Base-by-base conservation (phyloP, 2,329 filamentous ascomycete genomes). In the Penicillium sp. region DNA sequence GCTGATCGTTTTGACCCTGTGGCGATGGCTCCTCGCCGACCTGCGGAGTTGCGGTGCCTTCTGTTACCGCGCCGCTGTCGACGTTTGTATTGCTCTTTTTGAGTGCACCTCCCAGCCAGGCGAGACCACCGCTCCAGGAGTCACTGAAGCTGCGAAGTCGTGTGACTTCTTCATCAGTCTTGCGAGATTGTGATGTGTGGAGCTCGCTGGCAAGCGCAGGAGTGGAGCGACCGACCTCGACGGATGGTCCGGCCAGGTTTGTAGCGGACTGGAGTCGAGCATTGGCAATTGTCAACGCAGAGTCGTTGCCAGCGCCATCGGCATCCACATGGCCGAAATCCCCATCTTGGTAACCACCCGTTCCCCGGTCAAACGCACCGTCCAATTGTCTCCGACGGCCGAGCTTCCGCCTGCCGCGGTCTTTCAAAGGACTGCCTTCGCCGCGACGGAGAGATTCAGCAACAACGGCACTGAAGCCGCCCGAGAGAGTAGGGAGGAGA, bases 381-480 rank as follows among this genome's bases (percentile, higher is more conserved):
- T 65, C 65, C 3, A 64, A 46, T 42, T 63, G 67, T 31, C 67
- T 64, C 41, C 68, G 62, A 27, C 63, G 66, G 20, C 64, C 61
- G 6, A 55, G 48, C 47, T 58, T 63, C 9, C 64, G 63, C 42
- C 56, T 54, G 5, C 54, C 62, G 22, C 71, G 68, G 31, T 67
- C 64, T 47, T 67, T 70, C 18, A 60, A 57, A 16, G 73, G 66
- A 20, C 69, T 72, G 8, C 76, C 76, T 53, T 81, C 74, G 13
- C 81, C 80, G 14, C 81, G 79, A n/a, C 83, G 78, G 24, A 87
- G 73, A 20, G 83, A 79, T 56, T 88, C 84, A 8, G 84, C 84
- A 5, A 88, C 82, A 43, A 88, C 80, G 1, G 81, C 84, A 63
- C 77, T 82, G 14, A 88, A 74, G 0, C 80, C 80, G 1, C 78